Evolutionary conservation across 768 basidiomycete genomes (phyloP), one percentile per base, ranked within the genome.

Genomic region (Leucogyrophana mollusca): DNA sequence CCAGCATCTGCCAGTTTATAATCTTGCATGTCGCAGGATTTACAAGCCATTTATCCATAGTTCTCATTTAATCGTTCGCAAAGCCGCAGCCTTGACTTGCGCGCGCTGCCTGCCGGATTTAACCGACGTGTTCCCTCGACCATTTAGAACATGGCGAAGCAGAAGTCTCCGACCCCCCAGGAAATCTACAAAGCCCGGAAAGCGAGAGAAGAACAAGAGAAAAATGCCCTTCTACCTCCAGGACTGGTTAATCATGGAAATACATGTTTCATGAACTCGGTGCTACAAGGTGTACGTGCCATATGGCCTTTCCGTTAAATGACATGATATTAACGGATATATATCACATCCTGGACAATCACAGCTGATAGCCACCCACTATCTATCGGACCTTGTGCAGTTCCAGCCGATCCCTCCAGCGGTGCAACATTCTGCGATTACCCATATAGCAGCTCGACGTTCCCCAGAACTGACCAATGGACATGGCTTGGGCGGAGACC

Each of bases 251-350:
- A 91, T 61, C 86, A 90, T 68, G 85, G 87, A 34, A 90, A 90
- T 62, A 95, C 93, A 0, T 97, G 94, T 67, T 97, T 94, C 68
- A 90, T 94, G 86, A 97, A 95, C 67, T 93, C 91, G 24, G 90
- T 93, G 23, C 71, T 97, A 22, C 94, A 97, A 62, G 89, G 87
- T 32, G 88, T 86, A 68, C 54, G 83, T 82, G 14, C 55, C 4
- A 35, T 43, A 42, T 44, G 16, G 37, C 22, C 24, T 47, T 23
- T 52, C 50, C 18, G 38, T 23, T 35, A 50, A 17, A 56, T 64
- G 20, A 46, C 57, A 22, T 30, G 20, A 25, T 11, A 24, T 14
- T 30, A 14, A 34, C 7, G 10, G 21, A 18, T 27, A 13, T 21
- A n/a, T 56, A 51, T 40, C 58, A 53, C 10, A 50, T 56, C 39